Evolutionary conservation across 345 rosid species (phyloP).

Genomic region (Brassica incana): DNA sequence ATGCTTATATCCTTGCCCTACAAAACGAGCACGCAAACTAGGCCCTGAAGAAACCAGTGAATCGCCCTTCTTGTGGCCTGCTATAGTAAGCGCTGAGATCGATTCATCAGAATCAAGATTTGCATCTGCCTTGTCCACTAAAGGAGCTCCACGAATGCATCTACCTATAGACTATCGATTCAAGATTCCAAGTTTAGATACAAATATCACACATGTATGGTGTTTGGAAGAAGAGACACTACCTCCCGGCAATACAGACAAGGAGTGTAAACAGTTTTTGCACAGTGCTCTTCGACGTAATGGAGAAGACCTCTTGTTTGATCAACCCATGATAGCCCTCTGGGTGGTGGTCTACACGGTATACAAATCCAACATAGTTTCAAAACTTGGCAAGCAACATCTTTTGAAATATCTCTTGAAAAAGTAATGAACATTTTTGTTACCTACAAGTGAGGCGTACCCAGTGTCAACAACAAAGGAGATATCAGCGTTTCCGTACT

Average conservation of each 20-base stretch:
- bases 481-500: slow-evolving; percentile 25
- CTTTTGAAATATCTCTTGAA: background rate
- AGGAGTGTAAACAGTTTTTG: slow-evolving; percentile 73
- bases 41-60: slow-evolving; percentile 9
- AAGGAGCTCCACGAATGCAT: slow-evolving; percentile 47
- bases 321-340: slow-evolving; percentile 74
- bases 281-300: slow-evolving; percentile 43
- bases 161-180: background rate
- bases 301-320: slow-evolving; percentile 58
- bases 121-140: slow-evolving; percentile 43
- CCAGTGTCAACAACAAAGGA: background rate
- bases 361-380: slow-evolving; percentile 1
- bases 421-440: background rate
- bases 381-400: background rate
- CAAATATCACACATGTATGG: background rate
- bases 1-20: slow-evolving; percentile 98
- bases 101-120: slow-evolving; percentile 48
- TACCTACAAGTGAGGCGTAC: background rate
- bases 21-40: slow-evolving; percentile 66
- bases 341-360: slow-evolving; percentile 77
- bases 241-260: slow-evolving; percentile 94
- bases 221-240: slow-evolving; percentile 2
- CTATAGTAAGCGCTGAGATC: slow-evolving; percentile 47
- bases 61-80: no score
- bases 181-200: background rate